These are phyloP conservation scores for Grigorovia yakushimaensis DNA, from an alignment of 805 yeast genomes.

Conservation along the genomic window DNA sequence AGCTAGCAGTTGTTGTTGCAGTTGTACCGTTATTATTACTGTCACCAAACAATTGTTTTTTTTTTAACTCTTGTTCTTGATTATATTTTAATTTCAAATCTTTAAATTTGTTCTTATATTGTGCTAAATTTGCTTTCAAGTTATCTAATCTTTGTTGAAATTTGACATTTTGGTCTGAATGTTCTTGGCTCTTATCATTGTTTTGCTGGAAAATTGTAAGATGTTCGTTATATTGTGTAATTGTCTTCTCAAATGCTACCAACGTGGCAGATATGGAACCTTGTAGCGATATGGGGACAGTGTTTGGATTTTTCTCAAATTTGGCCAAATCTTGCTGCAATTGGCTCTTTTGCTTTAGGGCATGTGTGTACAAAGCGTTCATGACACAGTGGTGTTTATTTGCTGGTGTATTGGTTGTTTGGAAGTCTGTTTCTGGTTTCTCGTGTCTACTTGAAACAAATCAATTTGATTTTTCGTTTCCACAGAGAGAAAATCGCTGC, in stretches of 20 bases:
- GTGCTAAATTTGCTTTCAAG: constrained; percentile 36
- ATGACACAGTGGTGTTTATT: constrained; percentile 8
- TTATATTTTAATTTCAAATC: constrained; percentile 26
- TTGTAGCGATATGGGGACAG: constrained; percentile 67
- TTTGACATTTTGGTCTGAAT: constrained; percentile 24
- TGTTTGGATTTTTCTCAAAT: constrained; percentile 51
- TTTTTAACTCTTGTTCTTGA: constrained; percentile 1
- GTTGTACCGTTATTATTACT: background rate
- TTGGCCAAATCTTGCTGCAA: constrained; percentile 57
- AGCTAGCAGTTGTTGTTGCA: background rate
- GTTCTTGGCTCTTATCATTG: constrained; percentile 13
- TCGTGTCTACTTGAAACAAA: too few relatives aligned
- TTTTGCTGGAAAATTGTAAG: constrained; percentile 40
- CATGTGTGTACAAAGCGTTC: constrained; percentile 89
- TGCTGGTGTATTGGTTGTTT: background rate
- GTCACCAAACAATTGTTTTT: constrained; percentile 19
- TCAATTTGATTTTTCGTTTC: too few relatives aligned
- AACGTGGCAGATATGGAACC: constrained; percentile 51
- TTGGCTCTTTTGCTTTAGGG: constrained; percentile 71
- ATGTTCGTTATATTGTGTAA: constrained; percentile 41
- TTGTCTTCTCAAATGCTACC: constrained; percentile 63
- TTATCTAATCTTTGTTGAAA: constrained; percentile 51
- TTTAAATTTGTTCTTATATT: constrained; percentile 26
- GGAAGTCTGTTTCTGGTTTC: background rate
- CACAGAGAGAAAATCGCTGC: background rate